These are phyloP conservation scores for Oropetium thomaeum DNA, from an alignment of 176 grass and related monocot species.

Conservation along the genomic window DNA sequence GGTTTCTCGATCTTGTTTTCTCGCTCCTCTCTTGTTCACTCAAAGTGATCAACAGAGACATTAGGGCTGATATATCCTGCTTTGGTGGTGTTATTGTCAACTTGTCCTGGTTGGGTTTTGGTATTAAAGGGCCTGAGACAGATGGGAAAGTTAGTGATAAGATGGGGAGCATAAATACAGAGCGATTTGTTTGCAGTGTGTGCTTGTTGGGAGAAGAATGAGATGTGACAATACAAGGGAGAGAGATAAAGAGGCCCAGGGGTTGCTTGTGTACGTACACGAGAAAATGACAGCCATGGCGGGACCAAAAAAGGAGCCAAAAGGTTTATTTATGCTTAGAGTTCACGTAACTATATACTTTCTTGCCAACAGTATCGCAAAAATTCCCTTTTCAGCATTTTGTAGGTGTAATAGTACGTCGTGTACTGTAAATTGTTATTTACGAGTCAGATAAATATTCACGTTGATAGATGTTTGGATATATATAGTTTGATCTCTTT, in stretches of 20 bases:
- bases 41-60: conserved; percentile 3
- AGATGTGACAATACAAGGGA: neutral
- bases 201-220: neutral
- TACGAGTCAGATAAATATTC: neutral
- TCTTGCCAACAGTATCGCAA: neutral
- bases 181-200: neutral
- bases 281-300: conserved; percentile 44
- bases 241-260: no score
- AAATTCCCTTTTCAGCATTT: neutral
- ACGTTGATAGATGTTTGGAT: neutral
- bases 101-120: conserved; percentile 44
- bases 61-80: conserved; percentile 23
- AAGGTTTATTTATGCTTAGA: neutral
- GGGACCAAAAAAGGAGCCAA: conserved; percentile 6
- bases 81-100: conserved; percentile 39
- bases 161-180: neutral
- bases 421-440: neutral
- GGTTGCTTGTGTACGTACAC: conserved; percentile 12
- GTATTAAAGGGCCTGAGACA: conserved; percentile 37
- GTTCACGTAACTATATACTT: neutral
- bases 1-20: neutral
- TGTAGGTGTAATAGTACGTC: no score
- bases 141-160: neutral
- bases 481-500: no score
- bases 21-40: neutral